Evolutionary conservation across 768 basidiomycete genomes (phyloP), one percentile per base, ranked within the genome.

Genomic region (Boletus rufocinnamomeus): DNA sequence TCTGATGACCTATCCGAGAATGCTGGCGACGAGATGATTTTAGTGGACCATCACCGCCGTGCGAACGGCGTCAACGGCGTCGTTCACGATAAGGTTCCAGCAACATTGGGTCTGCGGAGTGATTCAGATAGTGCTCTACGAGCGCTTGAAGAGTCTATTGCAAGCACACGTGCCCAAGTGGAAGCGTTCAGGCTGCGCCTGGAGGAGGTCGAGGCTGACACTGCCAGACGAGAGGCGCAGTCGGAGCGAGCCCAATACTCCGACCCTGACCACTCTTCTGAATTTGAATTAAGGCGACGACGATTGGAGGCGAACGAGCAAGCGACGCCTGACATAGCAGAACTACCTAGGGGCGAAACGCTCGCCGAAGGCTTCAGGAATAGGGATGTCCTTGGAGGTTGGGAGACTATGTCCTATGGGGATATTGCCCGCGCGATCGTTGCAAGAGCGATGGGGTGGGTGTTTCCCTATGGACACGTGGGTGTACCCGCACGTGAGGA

Each of bases 171-270:
- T 16, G 50, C 50, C 3, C 65, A 73, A 27, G 45, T 72, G 34
- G 69, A 73, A 21, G 52, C 30, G 4, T 68, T 73, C 28, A 63
- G 55, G 37, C n/a, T 65, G 44, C 72, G 73, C 16, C 38, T 72
- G 40, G 71, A 74, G 40, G 54, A 44, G 16, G 52, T 74, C 28
- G 71, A 72, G 60, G 57, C 61, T 14, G 61, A 73, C 23, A 61
- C 65, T 3, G 32, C 54, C 2, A 57, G 56, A 43, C 61, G 56
- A 27, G 66, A 72, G 50, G 61, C 27, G 4, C 52, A 45, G 19
- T 38, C 50, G 21, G 17, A 30, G 8, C 48, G 32, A 25, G 38
- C 44, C n/a, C 57, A 23, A 41, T 9, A 11, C 4, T 28, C 54
- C 19, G 41, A 49, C 11, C 21, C 28, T 19, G 25, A 4, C 21